Evolutionary conservation across 2,329 filamentous ascomycete genomes (phyloP).

Genomic region (Epichloe amarillans): DNA sequence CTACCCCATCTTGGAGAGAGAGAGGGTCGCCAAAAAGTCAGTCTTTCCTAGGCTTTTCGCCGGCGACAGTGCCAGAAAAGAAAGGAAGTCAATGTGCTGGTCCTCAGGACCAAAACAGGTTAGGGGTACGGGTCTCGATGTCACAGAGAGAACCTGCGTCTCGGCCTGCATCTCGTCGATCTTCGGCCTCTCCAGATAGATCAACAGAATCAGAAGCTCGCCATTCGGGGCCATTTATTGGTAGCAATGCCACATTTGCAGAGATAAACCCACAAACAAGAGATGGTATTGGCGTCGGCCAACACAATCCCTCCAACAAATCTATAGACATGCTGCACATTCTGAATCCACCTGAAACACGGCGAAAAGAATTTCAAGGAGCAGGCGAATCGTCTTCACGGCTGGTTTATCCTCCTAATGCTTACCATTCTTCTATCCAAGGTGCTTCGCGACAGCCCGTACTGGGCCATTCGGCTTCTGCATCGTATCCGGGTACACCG

Average conservation of each 20-base stretch:
- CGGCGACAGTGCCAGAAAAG: slow-evolving; percentile 10
- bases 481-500: slow-evolving; percentile 23
- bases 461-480: slow-evolving; percentile 15
- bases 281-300: slow-evolving; percentile 12
- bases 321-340: slow-evolving; percentile 25
- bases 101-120: slow-evolving; percentile 34
- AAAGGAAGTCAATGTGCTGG: slow-evolving; percentile 42
- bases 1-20: slow-evolving; percentile 19
- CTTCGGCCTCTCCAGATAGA: slow-evolving; percentile 30
- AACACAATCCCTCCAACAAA: slow-evolving; percentile 12
- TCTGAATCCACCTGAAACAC: slow-evolving; percentile 23
- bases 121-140: slow-evolving; percentile 50
- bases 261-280: slow-evolving; percentile 10
- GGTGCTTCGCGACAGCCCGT: slow-evolving; percentile 13
- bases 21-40: slow-evolving; percentile 12
- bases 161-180: slow-evolving; percentile 39
- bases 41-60: slow-evolving; percentile 11
- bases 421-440: slow-evolving; percentile 11
- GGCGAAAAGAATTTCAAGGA: slow-evolving; percentile 9
- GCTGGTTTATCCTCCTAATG: not conserved
- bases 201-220: slow-evolving; percentile 17
- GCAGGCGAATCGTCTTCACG: slow-evolving; percentile 5
- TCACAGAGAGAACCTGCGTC: slow-evolving; percentile 46
- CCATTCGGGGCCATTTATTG: slow-evolving; percentile 10
- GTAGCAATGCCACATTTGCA: slow-evolving; percentile 13